Conservation (phyloP, 257 asterid species). For the Ballota nigra region DNA sequence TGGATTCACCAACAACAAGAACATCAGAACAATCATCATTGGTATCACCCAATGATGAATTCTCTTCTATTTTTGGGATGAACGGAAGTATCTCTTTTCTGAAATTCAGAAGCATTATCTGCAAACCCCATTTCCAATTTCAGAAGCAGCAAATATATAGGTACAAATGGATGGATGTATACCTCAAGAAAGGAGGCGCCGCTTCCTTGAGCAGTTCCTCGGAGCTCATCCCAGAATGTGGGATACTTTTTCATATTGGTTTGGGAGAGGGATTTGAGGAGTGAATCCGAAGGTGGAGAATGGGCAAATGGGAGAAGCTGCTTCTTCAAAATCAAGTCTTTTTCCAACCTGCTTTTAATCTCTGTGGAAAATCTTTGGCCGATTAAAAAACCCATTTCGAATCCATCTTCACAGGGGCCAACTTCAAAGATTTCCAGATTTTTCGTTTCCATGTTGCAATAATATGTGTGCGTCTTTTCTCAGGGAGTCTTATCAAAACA, state of each 20-base stretch:
- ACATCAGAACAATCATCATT: constrained; percentile 73
- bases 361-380: constrained; percentile 56
- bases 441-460: not conserved
- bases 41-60: constrained; percentile 10
- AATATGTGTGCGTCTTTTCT: no score
- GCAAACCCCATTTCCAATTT: constrained; percentile 15
- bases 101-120: constrained; percentile 80
- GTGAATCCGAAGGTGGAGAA: constrained; percentile 43
- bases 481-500: not conserved
- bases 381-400: constrained; percentile 55
- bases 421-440: constrained; percentile 55
- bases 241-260: constrained; percentile 59
- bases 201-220: constrained; percentile 77
- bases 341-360: constrained; percentile 60
- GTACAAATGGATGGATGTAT: not conserved
- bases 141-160: not conserved
- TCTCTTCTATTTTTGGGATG: constrained; percentile 32
- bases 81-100: constrained; percentile 85
- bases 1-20: constrained; percentile 65
- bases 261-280: constrained; percentile 45
- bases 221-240: constrained; percentile 71
- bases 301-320: constrained; percentile 80
- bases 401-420: constrained; percentile 56
- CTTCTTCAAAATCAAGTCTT: constrained; percentile 61
- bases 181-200: constrained; percentile 65